Evolutionary conservation across 768 basidiomycete species (phyloP), one percentile per base, ranked within the genome.

Genomic region (Russula sp.): DNA sequence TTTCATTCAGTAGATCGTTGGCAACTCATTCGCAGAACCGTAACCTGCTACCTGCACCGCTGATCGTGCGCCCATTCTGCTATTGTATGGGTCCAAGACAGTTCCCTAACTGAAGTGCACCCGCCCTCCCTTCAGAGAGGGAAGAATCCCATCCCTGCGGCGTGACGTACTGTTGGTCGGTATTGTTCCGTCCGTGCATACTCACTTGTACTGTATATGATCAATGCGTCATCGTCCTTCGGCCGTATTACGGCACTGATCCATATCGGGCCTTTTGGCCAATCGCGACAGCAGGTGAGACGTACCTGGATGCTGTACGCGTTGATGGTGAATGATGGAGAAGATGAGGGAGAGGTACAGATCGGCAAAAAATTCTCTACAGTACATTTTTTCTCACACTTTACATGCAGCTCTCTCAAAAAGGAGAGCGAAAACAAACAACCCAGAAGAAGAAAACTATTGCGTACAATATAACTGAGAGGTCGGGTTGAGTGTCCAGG

Each of bases 281-380:
- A 50, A 59, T 59, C 37, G n/a, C 31, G n/a, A 34, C 27, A 34
- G 49, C 11, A 32, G 27, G 49, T n/a, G 39, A 51, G 27, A n/a
- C 3, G 58, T 59, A 27, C 58, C 58, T 59, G 39, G 42, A 52
- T 59, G 58, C 58, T 59, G 58, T 59, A 49, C 48, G 58, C 11
- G 18, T 18, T 14, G n/a, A 32, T 42, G 16, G 45, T 31, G n/a
- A 13, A 40, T 55, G n/a, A 27, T 27, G 27, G 27, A 27, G 14
- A 18, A 18, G 42, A 44, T 44, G 10, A 11, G 42, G 18, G 1
- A 18, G 16, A 44, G 14, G 6, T 6, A 44, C 42, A 14, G 42
- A 14, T 44, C 42, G 45, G 45, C 20, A 47, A 47, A 47, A 53
- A 50, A 9, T 4, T 44, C 32, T 6, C 31, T n/a, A 58, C 31